Conservation (phyloP, 805 yeast genomes). For the Suhomyces pyralidae region DNA sequence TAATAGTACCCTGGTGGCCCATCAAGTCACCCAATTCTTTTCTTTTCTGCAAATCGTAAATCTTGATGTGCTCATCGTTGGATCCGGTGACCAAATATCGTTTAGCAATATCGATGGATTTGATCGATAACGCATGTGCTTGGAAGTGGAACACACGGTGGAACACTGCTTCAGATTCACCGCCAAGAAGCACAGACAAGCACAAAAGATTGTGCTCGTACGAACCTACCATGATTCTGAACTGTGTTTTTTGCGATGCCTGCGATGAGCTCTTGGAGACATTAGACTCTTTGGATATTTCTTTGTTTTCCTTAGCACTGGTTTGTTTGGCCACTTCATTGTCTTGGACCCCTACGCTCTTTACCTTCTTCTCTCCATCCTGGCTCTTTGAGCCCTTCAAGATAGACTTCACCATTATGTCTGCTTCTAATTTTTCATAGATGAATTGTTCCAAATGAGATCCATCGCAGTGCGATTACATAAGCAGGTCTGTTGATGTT, state of each 20-base stretch:
- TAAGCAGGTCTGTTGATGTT: background rate
- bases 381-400: background rate
- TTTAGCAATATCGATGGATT: conserved; percentile 76
- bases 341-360: background rate
- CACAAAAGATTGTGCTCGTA: conserved; percentile 92
- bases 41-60: conserved; percentile 90
- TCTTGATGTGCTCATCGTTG: conserved; percentile 92
- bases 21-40: conserved; percentile 89
- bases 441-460: background rate
- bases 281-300: background rate
- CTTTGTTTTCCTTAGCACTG: background rate
- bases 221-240: conserved; percentile 89
- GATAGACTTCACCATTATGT: background rate
- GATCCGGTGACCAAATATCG: conserved; percentile 90
- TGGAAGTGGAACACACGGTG: conserved; percentile 95
- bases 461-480: background rate
- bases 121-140: conserved; percentile 87
- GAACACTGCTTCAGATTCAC: conserved; percentile 57
- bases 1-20: conserved; percentile 86
- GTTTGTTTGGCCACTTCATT: background rate
- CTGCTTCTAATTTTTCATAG: background rate
- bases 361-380: background rate
- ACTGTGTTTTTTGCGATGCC: conserved; percentile 27
- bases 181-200: conserved; percentile 60
- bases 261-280: background rate